These are phyloP conservation scores for Chloranthus sessilifolius DNA, from an alignment of 164 flowering plant genomes.

Conservation along the genomic window DNA sequence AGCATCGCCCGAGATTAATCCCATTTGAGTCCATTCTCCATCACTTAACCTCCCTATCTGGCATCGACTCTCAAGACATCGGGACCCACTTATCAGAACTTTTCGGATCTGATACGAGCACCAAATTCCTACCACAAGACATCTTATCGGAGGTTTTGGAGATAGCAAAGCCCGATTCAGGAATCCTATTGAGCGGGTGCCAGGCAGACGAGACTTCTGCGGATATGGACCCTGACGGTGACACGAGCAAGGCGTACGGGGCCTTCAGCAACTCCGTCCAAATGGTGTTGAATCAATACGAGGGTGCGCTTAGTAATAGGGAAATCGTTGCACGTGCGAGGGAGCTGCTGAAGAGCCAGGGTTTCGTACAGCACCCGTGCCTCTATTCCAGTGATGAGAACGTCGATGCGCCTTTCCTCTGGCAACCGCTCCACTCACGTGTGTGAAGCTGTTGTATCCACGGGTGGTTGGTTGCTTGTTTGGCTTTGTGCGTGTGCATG, in stretches of 20 bases:
- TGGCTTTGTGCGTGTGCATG: too few relatives aligned
- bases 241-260: constrained; percentile 49
- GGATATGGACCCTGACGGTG: constrained; percentile 32
- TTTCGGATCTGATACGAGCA: constrained; percentile 51
- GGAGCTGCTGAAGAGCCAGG: constrained; percentile 28
- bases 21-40: constrained; percentile 35
- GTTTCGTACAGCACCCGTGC: constrained; percentile 63
- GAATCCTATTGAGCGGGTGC: constrained; percentile 74
- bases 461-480: too few relatives aligned
- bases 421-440: constrained; percentile 3
- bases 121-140: constrained; percentile 22
- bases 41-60: constrained; percentile 41
- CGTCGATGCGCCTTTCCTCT: constrained; percentile 51
- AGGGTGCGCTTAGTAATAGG: constrained; percentile 34
- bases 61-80: constrained; percentile 35
- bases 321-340: constrained; percentile 46
- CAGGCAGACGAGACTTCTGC: constrained; percentile 67
- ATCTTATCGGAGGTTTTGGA: constrained; percentile 4
- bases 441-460: not conserved
- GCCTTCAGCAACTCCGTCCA: constrained; percentile 76
- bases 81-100: constrained; percentile 38
- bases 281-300: constrained; percentile 31
- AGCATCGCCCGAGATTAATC: constrained; percentile 25
- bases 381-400: constrained; percentile 68
- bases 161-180: constrained; percentile 37